A percentile compares a stretch with the other conserved stretches of the same genome.
Conservation (phyloP, 495 filamentous ascomycete genomes). For the Talaromyces thailandensis region DNA sequence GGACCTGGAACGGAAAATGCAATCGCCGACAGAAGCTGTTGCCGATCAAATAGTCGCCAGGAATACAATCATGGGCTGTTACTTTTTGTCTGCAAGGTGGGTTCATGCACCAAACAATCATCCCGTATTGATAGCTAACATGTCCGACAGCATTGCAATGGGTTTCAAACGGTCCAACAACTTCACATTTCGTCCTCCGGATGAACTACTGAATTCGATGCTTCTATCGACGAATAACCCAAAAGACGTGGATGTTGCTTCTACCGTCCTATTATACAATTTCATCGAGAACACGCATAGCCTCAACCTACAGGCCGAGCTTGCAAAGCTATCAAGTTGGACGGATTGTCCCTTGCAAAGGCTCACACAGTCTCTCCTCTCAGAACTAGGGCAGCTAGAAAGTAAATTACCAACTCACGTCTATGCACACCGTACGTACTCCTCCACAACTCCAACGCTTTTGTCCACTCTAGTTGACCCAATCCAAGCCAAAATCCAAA, state of each 20-base stretch:
- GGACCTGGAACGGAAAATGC: background rate
- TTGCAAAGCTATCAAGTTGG: background rate
- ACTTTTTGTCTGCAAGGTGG: background rate
- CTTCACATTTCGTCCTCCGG: background rate
- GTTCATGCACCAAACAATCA: background rate
- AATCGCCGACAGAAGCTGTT: background rate
- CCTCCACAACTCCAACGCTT: too few species aligned
- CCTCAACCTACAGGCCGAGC: background rate
- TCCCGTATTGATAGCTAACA: background rate
- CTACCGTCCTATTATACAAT: background rate
- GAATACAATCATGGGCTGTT: background rate
- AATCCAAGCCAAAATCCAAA: background rate
- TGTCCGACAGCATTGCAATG: constrained; percentile 1
- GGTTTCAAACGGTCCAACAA: background rate
- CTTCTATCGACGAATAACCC: background rate
- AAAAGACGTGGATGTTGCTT: background rate
- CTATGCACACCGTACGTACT: background rate
- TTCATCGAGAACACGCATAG: background rate
- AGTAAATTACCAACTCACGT: background rate
- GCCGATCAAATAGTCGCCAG: background rate
- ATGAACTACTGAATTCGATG: background rate
- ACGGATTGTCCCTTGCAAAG: constrained; percentile 1
- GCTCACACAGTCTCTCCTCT: background rate
- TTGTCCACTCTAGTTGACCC: background rate
- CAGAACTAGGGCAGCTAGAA: background rate